Conservation (phyloP, 345 rosid genomes). For the Syzygium jambos region DNA sequence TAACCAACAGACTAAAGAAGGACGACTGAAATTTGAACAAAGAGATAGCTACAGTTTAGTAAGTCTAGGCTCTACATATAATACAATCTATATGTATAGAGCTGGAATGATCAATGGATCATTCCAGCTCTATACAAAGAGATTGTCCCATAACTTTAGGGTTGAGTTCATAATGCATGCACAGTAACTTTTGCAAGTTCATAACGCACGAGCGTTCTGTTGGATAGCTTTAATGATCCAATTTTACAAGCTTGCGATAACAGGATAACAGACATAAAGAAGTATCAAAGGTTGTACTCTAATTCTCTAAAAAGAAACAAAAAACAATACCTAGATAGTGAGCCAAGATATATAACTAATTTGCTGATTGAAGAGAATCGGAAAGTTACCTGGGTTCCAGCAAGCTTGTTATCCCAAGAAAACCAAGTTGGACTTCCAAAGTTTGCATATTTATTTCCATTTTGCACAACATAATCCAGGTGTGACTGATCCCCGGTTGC, state of each 20-base stretch:
- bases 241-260: background rate
- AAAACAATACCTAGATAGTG: background rate
- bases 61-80: background rate
- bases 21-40: background rate
- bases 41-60: background rate
- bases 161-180: background rate
- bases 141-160: background rate
- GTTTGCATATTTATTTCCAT: conserved; percentile 59
- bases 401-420: conserved; percentile 95
- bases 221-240: background rate
- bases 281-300: background rate
- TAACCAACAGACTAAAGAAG: background rate
- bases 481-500: conserved; percentile 72
- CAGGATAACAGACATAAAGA: background rate
- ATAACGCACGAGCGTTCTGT: background rate
- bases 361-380: background rate
- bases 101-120: no score
- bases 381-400: conserved; percentile 74
- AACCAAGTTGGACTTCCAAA: conserved; percentile 95
- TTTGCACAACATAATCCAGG: conserved; percentile 52
- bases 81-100: no score
- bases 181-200: background rate
- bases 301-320: background rate
- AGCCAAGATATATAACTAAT: background rate
- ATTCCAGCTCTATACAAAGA: background rate